Conservation (phyloP, 768 basidiomycete genomes). For the Dacryopinax spathularia region DNA sequence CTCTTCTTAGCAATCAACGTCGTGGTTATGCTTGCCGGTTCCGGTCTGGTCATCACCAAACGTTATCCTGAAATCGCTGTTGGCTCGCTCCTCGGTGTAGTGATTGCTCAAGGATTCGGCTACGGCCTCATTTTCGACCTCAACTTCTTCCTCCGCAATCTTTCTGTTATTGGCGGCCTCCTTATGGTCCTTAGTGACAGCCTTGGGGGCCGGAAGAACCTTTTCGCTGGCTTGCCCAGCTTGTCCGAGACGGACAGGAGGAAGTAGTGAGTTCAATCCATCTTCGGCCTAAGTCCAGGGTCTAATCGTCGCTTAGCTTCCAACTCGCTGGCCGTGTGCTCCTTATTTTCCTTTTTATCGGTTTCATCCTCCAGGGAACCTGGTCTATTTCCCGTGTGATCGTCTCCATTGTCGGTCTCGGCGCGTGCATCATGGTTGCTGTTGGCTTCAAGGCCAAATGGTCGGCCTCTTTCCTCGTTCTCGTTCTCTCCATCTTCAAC, state of each 20-base stretch:
- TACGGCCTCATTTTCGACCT: constrained; percentile 99
- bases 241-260: constrained; percentile 91
- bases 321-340: constrained; percentile 92
- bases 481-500: constrained; percentile 86
- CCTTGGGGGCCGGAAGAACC: constrained; percentile 69
- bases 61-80: constrained; percentile 80
- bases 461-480: constrained; percentile 89
- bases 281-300: background rate
- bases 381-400: constrained; percentile 80
- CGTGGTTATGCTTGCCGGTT: constrained; percentile 79
- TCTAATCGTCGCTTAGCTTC: constrained; percentile 44
- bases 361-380: constrained; percentile 85
- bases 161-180: constrained; percentile 92
- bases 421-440: constrained; percentile 89
- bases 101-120: constrained; percentile 90
- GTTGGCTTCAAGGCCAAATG: constrained; percentile 99
- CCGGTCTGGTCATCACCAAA: constrained; percentile 74
- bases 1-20: constrained; percentile 85
- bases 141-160: constrained; percentile 99
- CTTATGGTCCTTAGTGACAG: constrained; percentile 99
- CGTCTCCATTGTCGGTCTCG: constrained; percentile 79
- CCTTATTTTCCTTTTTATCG: constrained; percentile 97
- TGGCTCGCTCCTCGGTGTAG: constrained; percentile 76
- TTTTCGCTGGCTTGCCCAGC: constrained; percentile 80
- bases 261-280: constrained; percentile 65